Evolutionary conservation across 371 early-diverging fungal genomes (phyloP).

Genomic region (Apophysomyces trapeziformis): DNA sequence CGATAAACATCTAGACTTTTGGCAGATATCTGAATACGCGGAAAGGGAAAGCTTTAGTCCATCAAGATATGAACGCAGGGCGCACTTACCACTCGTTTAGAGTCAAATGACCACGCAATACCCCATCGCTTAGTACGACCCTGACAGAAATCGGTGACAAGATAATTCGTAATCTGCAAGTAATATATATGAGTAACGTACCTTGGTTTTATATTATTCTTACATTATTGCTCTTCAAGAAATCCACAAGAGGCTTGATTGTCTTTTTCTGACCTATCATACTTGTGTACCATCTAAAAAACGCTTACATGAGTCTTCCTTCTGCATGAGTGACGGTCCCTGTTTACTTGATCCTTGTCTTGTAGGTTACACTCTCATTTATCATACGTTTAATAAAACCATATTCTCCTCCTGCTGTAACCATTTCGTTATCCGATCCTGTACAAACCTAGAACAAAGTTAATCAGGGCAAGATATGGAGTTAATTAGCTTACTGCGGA

Average conservation of each 20-base stretch:
- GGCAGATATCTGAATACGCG: slow-evolving; percentile 13
- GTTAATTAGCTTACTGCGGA: slow-evolving; percentile 41
- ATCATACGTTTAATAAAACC: slow-evolving; percentile 61
- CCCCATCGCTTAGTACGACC: slow-evolving; percentile 68
- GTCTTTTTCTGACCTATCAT: slow-evolving; percentile 64
- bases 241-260: slow-evolving; percentile 38
- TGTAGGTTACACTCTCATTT: slow-evolving; percentile 54
- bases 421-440: slow-evolving; percentile 62
- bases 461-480: not conserved
- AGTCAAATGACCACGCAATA: slow-evolving; percentile 67
- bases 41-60: not conserved
- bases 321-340: not conserved
- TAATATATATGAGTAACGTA: not conserved
- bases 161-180: slow-evolving; percentile 44
- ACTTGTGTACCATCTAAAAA: slow-evolving; percentile 65
- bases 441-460: slow-evolving; percentile 51
- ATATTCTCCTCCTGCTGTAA: slow-evolving; percentile 71
- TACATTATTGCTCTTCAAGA: slow-evolving; percentile 41
- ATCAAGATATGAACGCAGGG: no score
- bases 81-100: slow-evolving; percentile 29
- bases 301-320: not conserved
- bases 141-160: slow-evolving; percentile 58
- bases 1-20: slow-evolving; percentile 28
- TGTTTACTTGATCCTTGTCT: slow-evolving; percentile 34
- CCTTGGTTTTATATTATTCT: not conserved